phyloP scores from a whole-genome alignment of 805 yeast species.

The Ogataea degrootiae region DNA sequence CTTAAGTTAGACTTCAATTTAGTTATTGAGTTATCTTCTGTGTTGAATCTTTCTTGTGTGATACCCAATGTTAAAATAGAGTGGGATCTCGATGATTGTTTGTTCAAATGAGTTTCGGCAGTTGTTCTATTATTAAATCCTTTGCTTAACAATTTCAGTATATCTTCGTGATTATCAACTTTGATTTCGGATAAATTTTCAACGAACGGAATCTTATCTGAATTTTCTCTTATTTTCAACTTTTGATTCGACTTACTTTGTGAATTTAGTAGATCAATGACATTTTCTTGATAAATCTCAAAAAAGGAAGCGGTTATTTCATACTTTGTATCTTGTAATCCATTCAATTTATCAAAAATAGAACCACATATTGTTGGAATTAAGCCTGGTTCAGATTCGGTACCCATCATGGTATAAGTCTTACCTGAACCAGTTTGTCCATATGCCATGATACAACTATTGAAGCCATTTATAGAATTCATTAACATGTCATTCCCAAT shows the following conservation, averaged over 20 bases:
- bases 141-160: slow-evolving; percentile 37
- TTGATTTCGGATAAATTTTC: slow-evolving; percentile 55
- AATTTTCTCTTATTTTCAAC: slow-evolving; percentile 55
- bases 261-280: slow-evolving; percentile 52
- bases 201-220: slow-evolving; percentile 66
- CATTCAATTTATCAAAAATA: slow-evolving; percentile 41
- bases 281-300: slow-evolving; percentile 77
- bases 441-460: slow-evolving; percentile 40
- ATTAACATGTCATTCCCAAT: slow-evolving; percentile 57
- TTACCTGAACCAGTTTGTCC: slow-evolving; percentile 88
- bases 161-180: slow-evolving; percentile 46
- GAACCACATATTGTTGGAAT: slow-evolving; percentile 58
- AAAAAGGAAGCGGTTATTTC: slow-evolving; percentile 55
- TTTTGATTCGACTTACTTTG: slow-evolving; percentile 10
- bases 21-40: slow-evolving; percentile 24
- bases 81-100: slow-evolving; percentile 71
- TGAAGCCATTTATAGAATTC: slow-evolving; percentile 58
- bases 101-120: slow-evolving; percentile 71
- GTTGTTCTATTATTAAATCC: slow-evolving; percentile 62
- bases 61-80: slow-evolving; percentile 66
- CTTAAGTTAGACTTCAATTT: slow-evolving; percentile 53
- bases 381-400: slow-evolving; percentile 48
- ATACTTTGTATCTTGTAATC: slow-evolving; percentile 29
- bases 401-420: slow-evolving; percentile 73
- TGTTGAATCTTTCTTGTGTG: slow-evolving; percentile 48